Evolutionary conservation across 2,329 filamentous ascomycete species (phyloP), one percentile per base, ranked within the genome.

Genomic region (Diplodia corticola): DNA sequence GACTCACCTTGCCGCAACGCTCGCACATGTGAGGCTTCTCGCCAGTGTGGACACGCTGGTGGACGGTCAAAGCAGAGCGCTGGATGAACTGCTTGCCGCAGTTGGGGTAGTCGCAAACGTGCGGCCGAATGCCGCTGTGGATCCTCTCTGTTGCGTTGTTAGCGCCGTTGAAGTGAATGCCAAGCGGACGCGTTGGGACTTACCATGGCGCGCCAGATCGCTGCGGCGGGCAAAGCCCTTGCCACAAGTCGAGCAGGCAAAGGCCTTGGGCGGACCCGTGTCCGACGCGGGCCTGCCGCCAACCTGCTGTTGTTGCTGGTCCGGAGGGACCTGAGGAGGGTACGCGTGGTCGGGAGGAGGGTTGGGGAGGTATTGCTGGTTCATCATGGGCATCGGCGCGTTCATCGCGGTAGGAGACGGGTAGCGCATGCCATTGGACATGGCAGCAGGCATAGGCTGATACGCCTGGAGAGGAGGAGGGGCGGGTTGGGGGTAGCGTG

Each of bases 1-100:
- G 30, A 64, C 85, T 73, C 83, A 97, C 93, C 89, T 98, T 98
- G 77, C 92, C 92, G 78, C 95, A 98, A 69, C 91, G 88, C 80
- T 97, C 95, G 76, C 95, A 99, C 88, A 95, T 94, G 74, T 99
- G 95, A 60, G 95, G 95, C 80, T 99, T 99, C 81, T 98, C 95
- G 70, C 95, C 95, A 1, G 95, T 98, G 79, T 99, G 95, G 22
- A 97, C 93, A 72, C 95, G 91, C 75, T 91, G 89, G 78, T 98
- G 95, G 7, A 99, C 95, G 0, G 95, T 99, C 77, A 99, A 81
- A 24, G 95, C 95, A 30, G 93, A 97, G 66, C 95, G 87, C 79
- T 99, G 95, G 72, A 99, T 99, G 77, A 99, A 99, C 75, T 94
- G 91, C 80, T 98, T 99, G 70, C 91, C 91, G 77, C 95, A 99